Conservation (phyloP, 768 basidiomycete genomes). For the Termitomyces heimii region DNA sequence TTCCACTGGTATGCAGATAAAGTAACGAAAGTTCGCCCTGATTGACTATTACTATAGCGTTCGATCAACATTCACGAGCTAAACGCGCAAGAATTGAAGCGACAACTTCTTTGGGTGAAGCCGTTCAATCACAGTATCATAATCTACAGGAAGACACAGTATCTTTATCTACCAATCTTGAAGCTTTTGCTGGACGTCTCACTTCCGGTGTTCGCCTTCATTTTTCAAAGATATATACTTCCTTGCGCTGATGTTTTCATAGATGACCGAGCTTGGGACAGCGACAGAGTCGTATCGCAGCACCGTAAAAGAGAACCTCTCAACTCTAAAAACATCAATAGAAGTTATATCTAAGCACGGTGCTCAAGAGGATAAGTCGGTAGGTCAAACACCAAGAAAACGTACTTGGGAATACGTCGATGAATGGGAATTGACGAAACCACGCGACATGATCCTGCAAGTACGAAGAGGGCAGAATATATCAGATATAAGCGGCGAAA, state of each 20-base stretch:
- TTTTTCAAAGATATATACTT: background rate
- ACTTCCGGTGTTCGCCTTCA: constrained; percentile 42
- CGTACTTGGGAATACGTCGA: constrained; percentile 65
- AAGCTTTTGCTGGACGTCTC: constrained; percentile 24
- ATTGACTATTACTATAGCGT: constrained; percentile 29
- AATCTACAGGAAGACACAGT: constrained; percentile 44
- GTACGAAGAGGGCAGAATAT: constrained; percentile 36
- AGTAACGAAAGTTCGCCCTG: background rate
- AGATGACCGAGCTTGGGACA: constrained; percentile 38
- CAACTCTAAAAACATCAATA: constrained; percentile 43
- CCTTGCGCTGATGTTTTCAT: constrained; percentile 3
- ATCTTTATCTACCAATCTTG: constrained; percentile 39
- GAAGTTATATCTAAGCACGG: constrained; percentile 51
- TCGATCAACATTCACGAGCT: constrained; percentile 53
- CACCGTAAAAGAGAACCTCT: constrained; percentile 35
- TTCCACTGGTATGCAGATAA: constrained; percentile 31
- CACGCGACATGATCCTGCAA: constrained; percentile 53
- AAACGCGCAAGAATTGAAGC: constrained; percentile 68
- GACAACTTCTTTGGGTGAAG: constrained; percentile 40
- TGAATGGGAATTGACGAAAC: constrained; percentile 65
- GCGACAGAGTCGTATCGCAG: constrained; percentile 39
- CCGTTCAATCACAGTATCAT: constrained; percentile 47
- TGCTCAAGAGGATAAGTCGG: constrained; percentile 55
- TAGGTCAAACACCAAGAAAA: constrained; percentile 75
- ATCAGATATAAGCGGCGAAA: constrained; percentile 24